These are phyloP conservation scores for Syncephalis fuscata DNA, from an alignment of 371 early-diverging fungal species.

Conservation along the genomic window DNA sequence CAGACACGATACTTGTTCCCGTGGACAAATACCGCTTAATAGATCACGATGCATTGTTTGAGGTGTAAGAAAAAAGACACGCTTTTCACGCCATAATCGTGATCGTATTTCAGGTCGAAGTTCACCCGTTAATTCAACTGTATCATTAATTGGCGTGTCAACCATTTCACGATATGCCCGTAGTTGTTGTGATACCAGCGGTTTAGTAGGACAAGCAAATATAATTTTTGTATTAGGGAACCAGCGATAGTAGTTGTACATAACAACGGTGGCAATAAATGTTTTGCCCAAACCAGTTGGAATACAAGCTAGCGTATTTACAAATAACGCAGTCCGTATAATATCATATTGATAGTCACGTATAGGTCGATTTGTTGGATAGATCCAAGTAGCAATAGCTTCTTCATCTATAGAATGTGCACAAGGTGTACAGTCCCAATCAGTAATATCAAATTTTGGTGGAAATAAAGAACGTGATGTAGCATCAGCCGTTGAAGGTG, in stretches of 20 bases:
- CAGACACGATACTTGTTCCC: conserved; percentile 37
- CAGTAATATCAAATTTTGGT: no score
- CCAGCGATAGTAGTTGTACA: conserved; percentile 89
- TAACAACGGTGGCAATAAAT: conserved; percentile 90
- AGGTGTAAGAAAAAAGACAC: conserved; percentile 82
- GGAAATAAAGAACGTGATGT: no score
- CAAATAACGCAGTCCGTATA: conserved; percentile 52
- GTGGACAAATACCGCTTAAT: conserved; percentile 26
- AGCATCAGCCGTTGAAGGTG: no score
- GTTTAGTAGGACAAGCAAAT: conserved; percentile 88
- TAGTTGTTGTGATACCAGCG: conserved; percentile 84
- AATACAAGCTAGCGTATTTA: conserved; percentile 79
- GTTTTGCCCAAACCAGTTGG: conserved; percentile 92
- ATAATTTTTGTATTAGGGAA: conserved; percentile 76
- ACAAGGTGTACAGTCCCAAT: no score
- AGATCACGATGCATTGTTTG: conserved; percentile 82
- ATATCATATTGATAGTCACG: conserved; percentile 85
- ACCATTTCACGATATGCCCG: conserved; percentile 62
- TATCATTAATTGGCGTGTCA: conserved; percentile 46
- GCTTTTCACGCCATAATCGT: conserved; percentile 27
- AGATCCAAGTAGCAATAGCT: conserved; percentile 54
- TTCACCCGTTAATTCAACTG: conserved; percentile 62
- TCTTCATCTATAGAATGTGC: conserved; percentile 29
- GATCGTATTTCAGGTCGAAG: conserved; percentile 29
- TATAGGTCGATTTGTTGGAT: conserved; percentile 57